phyloP scores from a whole-genome alignment of 2,329 filamentous ascomycete genomes.

The Phyllosticta capitalensis region DNA sequence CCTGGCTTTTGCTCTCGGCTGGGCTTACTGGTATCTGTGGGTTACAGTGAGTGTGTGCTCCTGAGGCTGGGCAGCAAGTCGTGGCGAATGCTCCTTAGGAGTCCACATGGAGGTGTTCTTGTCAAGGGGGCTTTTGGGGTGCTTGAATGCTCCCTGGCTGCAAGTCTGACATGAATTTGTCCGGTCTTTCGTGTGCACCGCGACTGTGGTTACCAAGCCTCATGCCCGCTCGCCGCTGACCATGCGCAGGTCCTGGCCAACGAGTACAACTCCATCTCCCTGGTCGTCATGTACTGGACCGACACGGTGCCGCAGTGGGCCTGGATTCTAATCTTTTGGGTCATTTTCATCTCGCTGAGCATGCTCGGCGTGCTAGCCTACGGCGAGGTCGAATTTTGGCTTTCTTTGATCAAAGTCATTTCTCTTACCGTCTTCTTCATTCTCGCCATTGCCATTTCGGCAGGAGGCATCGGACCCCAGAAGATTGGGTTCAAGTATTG shows the following conservation, averaged over 20 bases:
- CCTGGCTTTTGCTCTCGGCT: constrained; percentile 15
- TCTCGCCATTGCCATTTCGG: constrained; percentile 13
- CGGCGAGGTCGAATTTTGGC: constrained; percentile 44
- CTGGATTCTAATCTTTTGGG: constrained; percentile 40
- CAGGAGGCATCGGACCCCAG: constrained; percentile 14
- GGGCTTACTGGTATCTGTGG: constrained; percentile 33
- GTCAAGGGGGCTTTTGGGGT: no score
- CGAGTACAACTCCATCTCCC: constrained; percentile 38
- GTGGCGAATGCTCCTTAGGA: background rate
- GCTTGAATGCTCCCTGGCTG: no score
- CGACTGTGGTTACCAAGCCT: no score
- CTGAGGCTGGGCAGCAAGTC: no score
- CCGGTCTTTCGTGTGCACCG: no score
- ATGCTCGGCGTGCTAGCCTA: constrained; percentile 38
- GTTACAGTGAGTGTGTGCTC: constrained; percentile 24
- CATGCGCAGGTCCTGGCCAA: constrained; percentile 22
- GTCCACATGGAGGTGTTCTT: no score
- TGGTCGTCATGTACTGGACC: constrained; percentile 37
- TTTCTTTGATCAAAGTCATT: constrained; percentile 16
- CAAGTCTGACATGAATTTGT: no score
- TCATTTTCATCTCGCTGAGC: constrained; percentile 33
- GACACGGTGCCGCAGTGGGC: constrained; percentile 35
- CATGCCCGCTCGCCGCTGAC: background rate
- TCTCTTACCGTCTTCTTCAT: constrained; percentile 15
- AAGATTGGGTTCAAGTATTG: constrained; percentile 28